Evolutionary conservation across 305 asterid genomes (phyloP).

Genomic region (Fraxinus angustifolia): DNA sequence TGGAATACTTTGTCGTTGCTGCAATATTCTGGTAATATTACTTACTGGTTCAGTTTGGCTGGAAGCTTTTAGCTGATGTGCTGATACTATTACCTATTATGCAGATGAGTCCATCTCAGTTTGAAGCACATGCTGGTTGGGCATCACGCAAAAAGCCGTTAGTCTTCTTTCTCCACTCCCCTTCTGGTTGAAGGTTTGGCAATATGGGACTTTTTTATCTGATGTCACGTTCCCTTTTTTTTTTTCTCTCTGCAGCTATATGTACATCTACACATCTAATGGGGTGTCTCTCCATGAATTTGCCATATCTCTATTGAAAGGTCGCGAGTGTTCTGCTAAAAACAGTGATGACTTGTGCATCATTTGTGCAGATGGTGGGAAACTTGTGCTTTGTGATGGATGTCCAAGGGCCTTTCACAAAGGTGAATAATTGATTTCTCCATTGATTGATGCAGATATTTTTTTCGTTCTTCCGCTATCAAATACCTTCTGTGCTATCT

Average conservation of each 20-base stretch:
- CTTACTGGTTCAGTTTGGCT: not conserved
- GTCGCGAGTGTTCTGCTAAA: conserved; percentile 38
- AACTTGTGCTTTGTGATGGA: conserved; percentile 62
- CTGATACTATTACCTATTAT: conserved; percentile 34
- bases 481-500: not conserved
- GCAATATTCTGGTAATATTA: conserved; percentile 43
- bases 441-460: not conserved
- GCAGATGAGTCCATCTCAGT: conserved; percentile 96
- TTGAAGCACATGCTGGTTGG: conserved; percentile 99
- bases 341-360: conserved; percentile 53
- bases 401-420: conserved; percentile 66
- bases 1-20: conserved; percentile 53
- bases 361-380: conserved; percentile 65
- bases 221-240: conserved; percentile 9
- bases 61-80: conserved; percentile 12
- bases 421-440: conserved; percentile 34
- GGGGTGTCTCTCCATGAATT: conserved; percentile 66
- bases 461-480: not conserved
- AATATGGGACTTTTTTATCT: not conserved
- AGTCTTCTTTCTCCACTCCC: conserved; percentile 23
- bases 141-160: conserved; percentile 57
- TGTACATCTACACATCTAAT: conserved; percentile 55
- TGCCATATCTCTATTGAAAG: conserved; percentile 46
- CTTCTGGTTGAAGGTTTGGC: not conserved
- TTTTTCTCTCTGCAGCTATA: conserved; percentile 37